Conservation (phyloP, 2,329 filamentous ascomycete species). For the Aspergillus nomiae region DNA sequence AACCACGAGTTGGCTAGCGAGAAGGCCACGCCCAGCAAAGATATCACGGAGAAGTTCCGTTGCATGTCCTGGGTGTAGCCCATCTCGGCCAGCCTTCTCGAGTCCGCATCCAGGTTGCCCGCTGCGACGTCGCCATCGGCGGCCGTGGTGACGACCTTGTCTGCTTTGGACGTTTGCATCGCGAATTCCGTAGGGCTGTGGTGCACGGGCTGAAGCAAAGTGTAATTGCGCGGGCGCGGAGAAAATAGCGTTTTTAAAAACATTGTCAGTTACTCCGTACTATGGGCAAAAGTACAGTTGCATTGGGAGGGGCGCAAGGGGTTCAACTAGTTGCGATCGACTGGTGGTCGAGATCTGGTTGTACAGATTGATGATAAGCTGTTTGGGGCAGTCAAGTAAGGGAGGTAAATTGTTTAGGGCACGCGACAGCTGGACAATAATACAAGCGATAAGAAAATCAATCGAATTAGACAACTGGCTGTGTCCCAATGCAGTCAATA, state of each 20-base stretch:
- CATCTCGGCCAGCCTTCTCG: slow-evolving; percentile 47
- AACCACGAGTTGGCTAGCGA: slow-evolving; percentile 56
- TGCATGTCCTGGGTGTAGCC: slow-evolving; percentile 49
- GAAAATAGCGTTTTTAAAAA: not conserved
- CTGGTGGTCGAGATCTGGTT: not conserved
- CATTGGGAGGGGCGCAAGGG: not conserved
- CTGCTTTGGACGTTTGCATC: not conserved
- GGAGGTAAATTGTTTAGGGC: not conserved
- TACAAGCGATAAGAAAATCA: not conserved
- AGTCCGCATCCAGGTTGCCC: slow-evolving; percentile 33
- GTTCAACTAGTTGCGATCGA: not conserved
- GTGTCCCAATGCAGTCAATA: not conserved
- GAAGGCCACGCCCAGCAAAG: slow-evolving; percentile 53
- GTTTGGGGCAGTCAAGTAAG: not conserved
- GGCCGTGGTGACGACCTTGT: not conserved
- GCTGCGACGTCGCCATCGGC: not conserved
- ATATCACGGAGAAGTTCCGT: slow-evolving; percentile 52
- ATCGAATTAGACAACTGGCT: not conserved
- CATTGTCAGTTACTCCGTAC: not conserved
- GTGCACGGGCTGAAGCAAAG: not conserved
- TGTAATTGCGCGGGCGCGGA: not conserved
- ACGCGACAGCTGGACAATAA: not conserved
- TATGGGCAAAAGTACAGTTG: not conserved
- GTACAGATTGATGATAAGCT: not conserved
- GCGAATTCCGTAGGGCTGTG: not conserved